Evolutionary conservation across 1,139 yeast genomes (phyloP).

Genomic region (Geotrichum restrictum): DNA sequence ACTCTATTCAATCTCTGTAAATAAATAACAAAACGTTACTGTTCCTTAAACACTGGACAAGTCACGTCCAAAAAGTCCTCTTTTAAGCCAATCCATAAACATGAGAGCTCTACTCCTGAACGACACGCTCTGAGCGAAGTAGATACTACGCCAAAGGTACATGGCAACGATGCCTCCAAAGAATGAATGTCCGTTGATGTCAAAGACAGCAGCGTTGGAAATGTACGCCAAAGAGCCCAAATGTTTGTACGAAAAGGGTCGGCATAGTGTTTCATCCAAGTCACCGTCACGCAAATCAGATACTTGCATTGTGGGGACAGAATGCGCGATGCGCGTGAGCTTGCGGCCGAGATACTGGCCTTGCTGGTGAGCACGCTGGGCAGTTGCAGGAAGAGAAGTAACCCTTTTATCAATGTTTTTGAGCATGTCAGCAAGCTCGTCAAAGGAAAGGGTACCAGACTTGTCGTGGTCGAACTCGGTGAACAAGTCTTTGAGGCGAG

Average conservation of each 20-base stretch:
- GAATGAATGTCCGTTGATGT: slow-evolving; percentile 52
- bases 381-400: slow-evolving; percentile 64
- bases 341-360: slow-evolving; percentile 58
- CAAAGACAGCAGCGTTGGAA: slow-evolving; percentile 64
- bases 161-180: slow-evolving; percentile 61
- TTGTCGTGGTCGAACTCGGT: slow-evolving; percentile 48
- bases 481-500: slow-evolving; percentile 48
- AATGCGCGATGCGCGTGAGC: slow-evolving; percentile 47
- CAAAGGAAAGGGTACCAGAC: slow-evolving; percentile 48
- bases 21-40: neutral
- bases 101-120: slow-evolving; percentile 54
- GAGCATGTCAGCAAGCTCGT: slow-evolving; percentile 48
- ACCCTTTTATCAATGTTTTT: slow-evolving; percentile 55
- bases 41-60: slow-evolving; percentile 38
- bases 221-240: slow-evolving; percentile 60
- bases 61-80: slow-evolving; percentile 61
- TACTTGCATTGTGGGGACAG: slow-evolving; percentile 39
- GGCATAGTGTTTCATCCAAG: slow-evolving; percentile 50
- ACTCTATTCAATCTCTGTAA: neutral
- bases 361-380: slow-evolving; percentile 65
- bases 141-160: slow-evolving; percentile 65
- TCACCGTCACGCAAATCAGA: slow-evolving; percentile 48
- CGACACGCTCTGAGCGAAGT: slow-evolving; percentile 60
- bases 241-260: slow-evolving; percentile 56
- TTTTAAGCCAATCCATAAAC: slow-evolving; percentile 61